phyloP scores from a whole-genome alignment of 345 rosid species.

The Zanthoxylum bungeanum region DNA sequence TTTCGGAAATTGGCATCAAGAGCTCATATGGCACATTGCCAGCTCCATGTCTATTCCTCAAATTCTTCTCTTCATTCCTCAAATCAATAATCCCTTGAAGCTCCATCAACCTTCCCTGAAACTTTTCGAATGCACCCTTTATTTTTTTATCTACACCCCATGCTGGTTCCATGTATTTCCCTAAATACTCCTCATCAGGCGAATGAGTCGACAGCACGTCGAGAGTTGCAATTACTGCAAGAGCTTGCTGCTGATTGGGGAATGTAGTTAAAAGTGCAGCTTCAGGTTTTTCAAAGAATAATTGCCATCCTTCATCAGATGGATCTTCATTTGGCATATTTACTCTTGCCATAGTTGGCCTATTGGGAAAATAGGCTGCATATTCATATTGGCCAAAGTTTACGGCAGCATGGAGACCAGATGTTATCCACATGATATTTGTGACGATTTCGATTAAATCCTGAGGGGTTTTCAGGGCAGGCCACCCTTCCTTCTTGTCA shows the following conservation, averaged over 20 bases:
- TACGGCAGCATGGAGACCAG: conserved; percentile 46
- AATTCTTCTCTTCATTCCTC: conserved; percentile 25
- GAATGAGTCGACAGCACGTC: conserved; percentile 45
- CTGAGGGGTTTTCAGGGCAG: conserved; percentile 14
- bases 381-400: conserved; percentile 38
- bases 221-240: conserved; percentile 34
- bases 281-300: conserved; percentile 39
- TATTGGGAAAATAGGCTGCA: conserved; percentile 37
- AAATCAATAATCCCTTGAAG: conserved; percentile 34
- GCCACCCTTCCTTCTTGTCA: conserved; percentile 43
- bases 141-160: conserved; percentile 33
- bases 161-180: conserved; percentile 26
- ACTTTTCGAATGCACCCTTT: conserved; percentile 36
- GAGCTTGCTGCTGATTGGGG: conserved; percentile 52
- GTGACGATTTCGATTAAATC: conserved; percentile 8
- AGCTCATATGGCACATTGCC: conserved; percentile 41
- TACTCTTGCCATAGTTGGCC: conserved; percentile 37
- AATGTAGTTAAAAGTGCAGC: conserved; percentile 27
- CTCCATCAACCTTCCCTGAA: conserved; percentile 33
- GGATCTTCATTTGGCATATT: conserved; percentile 50
- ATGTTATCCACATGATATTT: conserved; percentile 36
- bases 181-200: conserved; percentile 52
- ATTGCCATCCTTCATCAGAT: conserved; percentile 21
- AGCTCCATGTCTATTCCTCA: conserved; percentile 43
- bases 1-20: conserved; percentile 37